Evolutionary conservation across 2,329 filamentous ascomycete genomes (phyloP), one percentile per base, ranked within the genome.

Genomic region (Mycosphaerella sp.): DNA sequence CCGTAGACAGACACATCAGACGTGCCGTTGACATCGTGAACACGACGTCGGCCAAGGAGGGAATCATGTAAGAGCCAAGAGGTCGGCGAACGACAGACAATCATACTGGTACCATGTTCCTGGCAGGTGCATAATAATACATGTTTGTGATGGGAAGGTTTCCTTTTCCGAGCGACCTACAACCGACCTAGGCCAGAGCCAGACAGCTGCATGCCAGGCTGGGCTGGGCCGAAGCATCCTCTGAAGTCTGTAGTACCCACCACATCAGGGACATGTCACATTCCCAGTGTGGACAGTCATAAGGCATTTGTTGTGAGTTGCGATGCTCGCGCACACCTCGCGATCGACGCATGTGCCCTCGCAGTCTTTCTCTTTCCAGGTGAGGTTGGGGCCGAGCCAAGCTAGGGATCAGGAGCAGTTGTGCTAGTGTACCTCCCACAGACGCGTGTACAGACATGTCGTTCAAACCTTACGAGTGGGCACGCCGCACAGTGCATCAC

Each of bases 401-500:
- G 21, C 21, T 21, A 21, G 21, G 21, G 40, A 23, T 38, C 14
- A 32, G 26, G 6, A 34, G 14, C 29, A 39, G 36, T 23, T 32
- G 29, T 26, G 39, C n/a, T 32, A 44, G 50, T 43, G 21, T 21
- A 2, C 21, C 21, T 21, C 21, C 21, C 21, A 21, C 21, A 21
- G 21, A 56, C 36, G 43, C 17, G 44, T 23, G 49, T 48, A 31
- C 32, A 39, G 14, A 53, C 45, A 39, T 46, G 36, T 46, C 49
- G 54, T 47, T 29, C n/a, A 42, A 42, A 48, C 46, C 23, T 36
- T 49, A 45, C 36, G 43, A 23, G 34, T 36, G 21, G 45, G 40
- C 50, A 55, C 56, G 50, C 53, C 50, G 55, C 49, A 41, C 17
- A 45, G 43, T 41, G 48, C 43, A 42, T 48, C 40, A 53, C 51